These are phyloP conservation scores for Logfia minima DNA, from an alignment of 129 eudicot species.

Conservation along the genomic window DNA sequence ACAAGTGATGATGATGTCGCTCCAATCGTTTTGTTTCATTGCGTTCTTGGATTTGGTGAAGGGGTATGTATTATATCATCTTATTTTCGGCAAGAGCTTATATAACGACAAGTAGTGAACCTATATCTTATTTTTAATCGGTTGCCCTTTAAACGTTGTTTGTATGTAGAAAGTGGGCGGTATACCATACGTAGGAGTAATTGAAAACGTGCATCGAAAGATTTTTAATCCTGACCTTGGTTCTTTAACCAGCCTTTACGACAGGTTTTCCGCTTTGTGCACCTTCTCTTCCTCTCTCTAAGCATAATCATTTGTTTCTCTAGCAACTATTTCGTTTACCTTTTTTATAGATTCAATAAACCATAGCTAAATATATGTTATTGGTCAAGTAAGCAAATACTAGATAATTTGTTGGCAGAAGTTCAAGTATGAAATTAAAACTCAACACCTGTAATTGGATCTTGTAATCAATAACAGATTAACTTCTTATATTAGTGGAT, in stretches of 20 bases:
- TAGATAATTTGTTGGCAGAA: no score
- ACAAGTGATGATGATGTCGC: constrained; percentile 45
- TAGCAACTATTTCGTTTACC: no score
- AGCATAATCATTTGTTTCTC: neutral
- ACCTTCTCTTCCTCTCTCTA: neutral
- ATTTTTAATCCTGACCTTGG: constrained; percentile 76
- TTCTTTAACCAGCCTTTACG: constrained; percentile 74
- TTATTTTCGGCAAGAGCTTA: neutral
- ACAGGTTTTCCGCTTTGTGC: constrained; percentile 40
- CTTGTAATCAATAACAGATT: no score
- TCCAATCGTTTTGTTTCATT: constrained; percentile 79
- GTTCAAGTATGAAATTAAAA: no score
- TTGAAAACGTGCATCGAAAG: constrained; percentile 72
- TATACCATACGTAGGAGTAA: constrained; percentile 72
- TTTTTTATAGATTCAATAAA: no score
- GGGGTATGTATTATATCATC: constrained; percentile 57
- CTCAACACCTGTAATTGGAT: no score
- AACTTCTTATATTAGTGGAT: neutral
- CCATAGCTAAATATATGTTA: no score
- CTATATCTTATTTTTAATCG: neutral
- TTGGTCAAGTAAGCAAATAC: no score
- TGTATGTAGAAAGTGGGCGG: constrained; percentile 68
- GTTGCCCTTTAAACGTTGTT: neutral
- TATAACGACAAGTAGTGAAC: neutral
- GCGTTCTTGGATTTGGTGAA: constrained; percentile 84